Base-by-base conservation (phyloP, 805 yeast species). In the Tetrapisispora arboricola region DNA sequence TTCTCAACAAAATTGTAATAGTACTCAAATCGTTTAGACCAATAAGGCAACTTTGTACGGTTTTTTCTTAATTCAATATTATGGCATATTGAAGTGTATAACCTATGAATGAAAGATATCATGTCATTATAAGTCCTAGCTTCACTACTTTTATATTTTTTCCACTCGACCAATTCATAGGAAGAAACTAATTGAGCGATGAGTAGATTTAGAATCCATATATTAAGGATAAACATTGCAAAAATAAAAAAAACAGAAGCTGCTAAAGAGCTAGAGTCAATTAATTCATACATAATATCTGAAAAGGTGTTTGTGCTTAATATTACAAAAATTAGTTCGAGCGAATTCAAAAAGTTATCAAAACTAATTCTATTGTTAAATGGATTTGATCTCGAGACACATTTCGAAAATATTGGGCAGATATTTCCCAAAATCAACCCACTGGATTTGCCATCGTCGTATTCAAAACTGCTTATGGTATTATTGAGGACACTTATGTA, bases 301-400 rank as follows among this genome's bases (percentile, higher is more conserved):
- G 40, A 30, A 22, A 37, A 37, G 9, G 40, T 37, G 24, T 37
- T 37, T 10, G 40, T 22, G 16, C 34, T 37, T 9, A 37, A 27
- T 3, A 37, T 37, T 3, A 37, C 40, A 37, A 37, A 37, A 22
- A 37, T 16, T 8, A 37, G 22, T 24, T 37, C 40, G 29, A 37
- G 29, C 13, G 40, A 37, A 22, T 37, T 29, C 3, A 22, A 15
- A 16, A 37, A 10, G 28, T 30, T 30, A 16, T 37, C 40, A 37
- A 37, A 37, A 15, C 34, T 22, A 8, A 37, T 17, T 17, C 34
- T 37, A 17, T 29, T 29, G 22, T 30, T 30, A 17, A 22, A 37
- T 21, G 40, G 40, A 17, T 37, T 37, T 9, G 3, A 3, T 12
- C 30, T 18, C 5, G 40, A 37, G 24, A 37, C 30, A 16, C 40